Base-by-base conservation (phyloP, 441 rosid genomes). In the Rhodomyrtus psidioides region DNA sequence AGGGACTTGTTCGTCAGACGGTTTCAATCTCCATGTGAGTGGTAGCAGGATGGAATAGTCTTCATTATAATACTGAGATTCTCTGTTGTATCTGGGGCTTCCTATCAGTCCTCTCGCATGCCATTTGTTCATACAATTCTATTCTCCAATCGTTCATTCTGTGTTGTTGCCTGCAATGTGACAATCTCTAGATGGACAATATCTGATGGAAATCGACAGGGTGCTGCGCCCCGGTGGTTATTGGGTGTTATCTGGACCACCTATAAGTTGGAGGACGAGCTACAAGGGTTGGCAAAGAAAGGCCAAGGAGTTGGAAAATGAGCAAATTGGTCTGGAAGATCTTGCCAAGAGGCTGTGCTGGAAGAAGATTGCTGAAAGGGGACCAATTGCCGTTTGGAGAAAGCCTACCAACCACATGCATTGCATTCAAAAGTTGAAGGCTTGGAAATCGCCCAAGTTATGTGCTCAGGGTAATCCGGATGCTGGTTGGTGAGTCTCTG, bases 211-310 rank as follows among this genome's bases (percentile, higher is more conserved):
- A 89, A 91, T 93, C 83, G 97, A 94, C 85, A 91, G 95, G 82
- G 90, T 93, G 87, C 87, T 94, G 88, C 93, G 94, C 55, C 95
- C 94, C 5, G 94, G 91, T 84, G 95, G 97, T 60, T 93, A 91
- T 55, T 93, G 95, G 96, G 87, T 93, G 83, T 84, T 94, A 19
- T 94, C 95, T 27, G 97, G 96, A 58, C 96, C 95, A 9, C 96
- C 94, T 26, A 93, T 94, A 82, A 88, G 86, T 89, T 90, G 94
- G 93, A 88, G 28, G 85, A 86, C 60, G 65, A 91, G 56, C 84
- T 88, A 84, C 82, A 91, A 88, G 84, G 92, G 91, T 59, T 91
- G 93, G 93, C 85, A 91, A 90, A 89, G 86, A 85, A 55, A 79
- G 39, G 84, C 89, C 14, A 81, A 88, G 75, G 93, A 91, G 81